Conservation (phyloP, 495 filamentous ascomycete species). For the Diplogelasinospora grovesii region DNA sequence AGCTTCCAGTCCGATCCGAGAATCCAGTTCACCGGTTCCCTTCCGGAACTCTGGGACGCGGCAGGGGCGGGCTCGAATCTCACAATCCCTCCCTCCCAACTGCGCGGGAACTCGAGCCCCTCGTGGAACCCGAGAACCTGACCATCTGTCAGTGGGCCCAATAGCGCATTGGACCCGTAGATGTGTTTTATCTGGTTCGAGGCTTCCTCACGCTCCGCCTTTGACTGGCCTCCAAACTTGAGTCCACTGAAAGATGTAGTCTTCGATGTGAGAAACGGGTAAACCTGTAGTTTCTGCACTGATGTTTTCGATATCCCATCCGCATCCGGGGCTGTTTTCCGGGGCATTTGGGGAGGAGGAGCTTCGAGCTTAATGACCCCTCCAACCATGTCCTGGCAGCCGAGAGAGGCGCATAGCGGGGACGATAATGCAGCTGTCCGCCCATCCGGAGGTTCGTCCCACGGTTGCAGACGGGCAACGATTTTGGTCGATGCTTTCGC, state of each 20-base stretch:
- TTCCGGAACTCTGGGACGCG: slow-evolving; percentile 35
- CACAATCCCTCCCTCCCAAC: slow-evolving; percentile 72
- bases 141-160: slow-evolving; percentile 84
- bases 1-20: slow-evolving; percentile 67
- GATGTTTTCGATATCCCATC: slow-evolving; percentile 24
- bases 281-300: slow-evolving; percentile 58
- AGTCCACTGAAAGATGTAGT: slow-evolving; percentile 55
- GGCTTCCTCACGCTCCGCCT: slow-evolving; percentile 64
- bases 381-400: slow-evolving; percentile 68
- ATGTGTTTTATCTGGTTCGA: slow-evolving; percentile 48
- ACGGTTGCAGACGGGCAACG: slow-evolving; percentile 65
- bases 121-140: slow-evolving; percentile 55
- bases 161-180: slow-evolving; percentile 53
- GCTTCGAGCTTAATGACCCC: slow-evolving; percentile 79
- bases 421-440: slow-evolving; percentile 72
- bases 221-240: slow-evolving; percentile 84
- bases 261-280: slow-evolving; percentile 59
- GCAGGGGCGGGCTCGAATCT: slow-evolving; percentile 57
- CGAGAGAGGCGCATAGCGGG: slow-evolving; percentile 63
- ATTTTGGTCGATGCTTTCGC: slow-evolving; percentile 61
- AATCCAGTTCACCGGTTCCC: slow-evolving; percentile 60
- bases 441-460: slow-evolving; percentile 82
- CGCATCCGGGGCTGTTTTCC: slow-evolving; percentile 18
- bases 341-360: slow-evolving; percentile 29
- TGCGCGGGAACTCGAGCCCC: slow-evolving; percentile 28